phyloP scores from a whole-genome alignment of 345 rosid species.

The Syzygium jambos region DNA sequence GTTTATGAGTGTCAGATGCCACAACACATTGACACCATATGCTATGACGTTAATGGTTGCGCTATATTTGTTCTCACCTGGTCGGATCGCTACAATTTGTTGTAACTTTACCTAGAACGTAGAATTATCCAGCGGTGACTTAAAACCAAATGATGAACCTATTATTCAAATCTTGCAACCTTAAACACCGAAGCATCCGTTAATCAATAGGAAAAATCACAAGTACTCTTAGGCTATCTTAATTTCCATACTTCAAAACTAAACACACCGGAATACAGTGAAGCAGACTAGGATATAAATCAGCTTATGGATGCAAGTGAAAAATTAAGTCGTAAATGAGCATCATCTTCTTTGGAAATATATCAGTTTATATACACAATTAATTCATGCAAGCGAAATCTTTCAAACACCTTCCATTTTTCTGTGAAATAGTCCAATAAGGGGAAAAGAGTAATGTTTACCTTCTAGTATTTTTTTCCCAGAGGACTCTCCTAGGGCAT shows the following conservation, averaged over 20 bases:
- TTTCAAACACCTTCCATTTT: neutral
- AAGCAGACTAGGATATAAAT: neutral
- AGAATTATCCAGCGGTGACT: neutral
- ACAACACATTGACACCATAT: rapidly evolving
- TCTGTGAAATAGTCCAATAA: neutral
- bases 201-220: neutral
- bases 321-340: neutral
- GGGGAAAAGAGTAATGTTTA: neutral
- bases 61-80: neutral
- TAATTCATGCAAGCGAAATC: neutral
- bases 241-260: neutral
- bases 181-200: neutral
- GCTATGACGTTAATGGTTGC: neutral
- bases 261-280: neutral
- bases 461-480: neutral
- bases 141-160: neutral
- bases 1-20: neutral
- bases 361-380: neutral
- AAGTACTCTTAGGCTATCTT: neutral
- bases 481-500: neutral
- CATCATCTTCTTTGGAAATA: neutral
- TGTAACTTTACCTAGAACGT: neutral
- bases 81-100: neutral
- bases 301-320: neutral
- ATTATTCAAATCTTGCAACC: neutral